Percentiles rank a stretch among this genome's conserved stretches.
These are phyloP conservation scores for Plasmodium yoelii DNA, from an alignment of 169 alveolate species.

Conservation along the genomic window DNA sequence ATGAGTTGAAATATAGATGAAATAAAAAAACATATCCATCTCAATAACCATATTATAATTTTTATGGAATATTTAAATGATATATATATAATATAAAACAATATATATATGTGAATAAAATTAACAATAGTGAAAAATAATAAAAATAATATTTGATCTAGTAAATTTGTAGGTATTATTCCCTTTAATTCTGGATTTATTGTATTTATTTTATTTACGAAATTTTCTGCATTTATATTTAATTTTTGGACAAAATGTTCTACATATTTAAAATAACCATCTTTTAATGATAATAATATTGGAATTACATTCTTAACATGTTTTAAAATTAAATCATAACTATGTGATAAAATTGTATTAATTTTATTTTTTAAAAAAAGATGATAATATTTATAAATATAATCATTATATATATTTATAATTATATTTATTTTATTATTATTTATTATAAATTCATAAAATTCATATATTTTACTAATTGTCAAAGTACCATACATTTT, in stretches of 20 bases:
- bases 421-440: neutral
- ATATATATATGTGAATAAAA: conserved; percentile 37
- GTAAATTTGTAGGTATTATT: conserved; percentile 10
- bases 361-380: conserved; percentile 6
- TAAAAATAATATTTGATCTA: conserved; percentile 25
- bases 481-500: neutral
- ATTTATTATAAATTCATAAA: neutral
- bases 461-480: neutral
- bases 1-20: neutral
- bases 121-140: conserved; percentile 31
- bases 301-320: neutral
- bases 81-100: conserved; percentile 31
- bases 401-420: neutral
- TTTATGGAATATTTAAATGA: conserved; percentile 7
- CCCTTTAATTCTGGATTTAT: conserved; percentile 62
- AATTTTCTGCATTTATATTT: conserved; percentile 15
- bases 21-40: conserved; percentile 3
- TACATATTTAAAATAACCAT: neutral
- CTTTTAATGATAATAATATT: neutral
- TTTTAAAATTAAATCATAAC: neutral
- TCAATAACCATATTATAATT: neutral
- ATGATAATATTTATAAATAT: neutral
- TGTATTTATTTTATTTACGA: conserved; percentile 30
- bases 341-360: neutral
- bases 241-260: conserved; percentile 20